phyloP scores from a whole-genome alignment of 2,329 filamentous ascomycete species.

The Clonostachys sp. region DNA sequence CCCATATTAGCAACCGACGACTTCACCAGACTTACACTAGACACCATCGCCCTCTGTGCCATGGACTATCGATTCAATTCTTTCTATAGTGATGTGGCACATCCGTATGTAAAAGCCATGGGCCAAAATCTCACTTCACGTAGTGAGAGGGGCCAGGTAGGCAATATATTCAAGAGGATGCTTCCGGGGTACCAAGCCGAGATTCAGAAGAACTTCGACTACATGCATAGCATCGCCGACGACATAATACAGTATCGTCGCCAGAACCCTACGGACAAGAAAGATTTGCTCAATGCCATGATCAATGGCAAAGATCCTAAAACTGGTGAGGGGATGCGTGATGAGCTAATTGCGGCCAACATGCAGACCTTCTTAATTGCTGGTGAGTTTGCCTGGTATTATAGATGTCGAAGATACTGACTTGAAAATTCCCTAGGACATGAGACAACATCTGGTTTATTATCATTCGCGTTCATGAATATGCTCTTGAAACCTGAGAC shows the following conservation, averaged over 20 bases:
- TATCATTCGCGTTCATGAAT: conserved; percentile 62
- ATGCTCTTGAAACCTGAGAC: conserved; percentile 58
- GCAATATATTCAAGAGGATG: conserved; percentile 37
- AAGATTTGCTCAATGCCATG: conserved; percentile 66
- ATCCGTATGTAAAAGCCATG: conserved; percentile 54
- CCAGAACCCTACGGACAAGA: conserved; percentile 51
- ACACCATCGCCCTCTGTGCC: conserved; percentile 65
- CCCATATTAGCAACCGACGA: conserved; percentile 61
- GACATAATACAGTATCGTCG: conserved; percentile 41
- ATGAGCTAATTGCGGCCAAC: conserved; percentile 62
- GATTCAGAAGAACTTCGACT: conserved; percentile 43
- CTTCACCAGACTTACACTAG: conserved; percentile 68
- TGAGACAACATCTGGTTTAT: conserved; percentile 64
- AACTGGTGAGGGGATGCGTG: conserved; percentile 60
- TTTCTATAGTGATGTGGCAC: conserved; percentile 64
- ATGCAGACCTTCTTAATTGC: conserved; percentile 71
- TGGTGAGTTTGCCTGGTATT: conserved; percentile 21
- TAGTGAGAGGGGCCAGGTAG: conserved; percentile 10
- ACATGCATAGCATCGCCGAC: conserved; percentile 45
- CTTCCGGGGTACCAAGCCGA: conserved; percentile 34
- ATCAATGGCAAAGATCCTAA: conserved; percentile 60
- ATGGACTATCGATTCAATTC: conserved; percentile 72
- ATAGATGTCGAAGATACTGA: too few relatives aligned
- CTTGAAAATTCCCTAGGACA: conserved; percentile 31
- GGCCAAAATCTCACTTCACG: too few relatives aligned